These are phyloP conservation scores for Athelia sp. DNA, from an alignment of 1,284 basidiomycete species.

Conservation along the genomic window DNA sequence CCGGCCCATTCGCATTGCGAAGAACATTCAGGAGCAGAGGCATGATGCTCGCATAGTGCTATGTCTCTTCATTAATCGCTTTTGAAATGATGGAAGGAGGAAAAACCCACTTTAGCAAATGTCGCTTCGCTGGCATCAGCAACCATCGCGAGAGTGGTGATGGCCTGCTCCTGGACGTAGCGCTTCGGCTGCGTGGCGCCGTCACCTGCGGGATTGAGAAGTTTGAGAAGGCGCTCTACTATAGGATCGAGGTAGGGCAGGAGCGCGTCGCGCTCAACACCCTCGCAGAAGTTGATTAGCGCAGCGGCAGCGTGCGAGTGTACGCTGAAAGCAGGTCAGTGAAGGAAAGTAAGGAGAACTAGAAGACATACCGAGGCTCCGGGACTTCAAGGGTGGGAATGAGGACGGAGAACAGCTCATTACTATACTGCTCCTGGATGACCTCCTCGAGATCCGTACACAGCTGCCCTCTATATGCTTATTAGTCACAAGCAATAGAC, in stretches of 20 bases:
- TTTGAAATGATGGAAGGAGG: no score
- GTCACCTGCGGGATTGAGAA: conserved; percentile 48
- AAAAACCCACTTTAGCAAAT: conserved; percentile 57
- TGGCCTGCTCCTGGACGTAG: conserved; percentile 81
- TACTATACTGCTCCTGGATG: conserved; percentile 68
- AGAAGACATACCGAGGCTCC: conserved; percentile 54
- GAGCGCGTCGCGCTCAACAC: conserved; percentile 67
- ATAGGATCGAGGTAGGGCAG: conserved; percentile 74
- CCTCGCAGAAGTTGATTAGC: conserved; percentile 87
- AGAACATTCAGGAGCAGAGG: conserved; percentile 69
- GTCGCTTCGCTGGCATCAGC: conserved; percentile 75
- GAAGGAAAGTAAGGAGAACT: neutral
- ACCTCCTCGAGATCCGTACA: conserved; percentile 83
- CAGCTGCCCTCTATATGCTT: conserved; percentile 59
- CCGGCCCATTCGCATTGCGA: conserved; percentile 58
- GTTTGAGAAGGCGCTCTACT: conserved; percentile 62
- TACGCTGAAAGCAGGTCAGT: conserved; percentile 42
- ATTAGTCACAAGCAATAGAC: conserved; percentile 3
- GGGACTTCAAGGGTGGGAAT: conserved; percentile 74
- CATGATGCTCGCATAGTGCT: conserved; percentile 77
- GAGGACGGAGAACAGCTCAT: conserved; percentile 62
- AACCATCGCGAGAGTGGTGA: conserved; percentile 82
- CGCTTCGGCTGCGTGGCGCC: conserved; percentile 31
- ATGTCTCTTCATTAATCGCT: conserved; percentile 1
- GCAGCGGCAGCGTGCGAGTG: conserved; percentile 82